These are phyloP conservation scores for Hanseniaspora nectarophila DNA, from an alignment of 805 yeast species.

Conservation along the genomic window DNA sequence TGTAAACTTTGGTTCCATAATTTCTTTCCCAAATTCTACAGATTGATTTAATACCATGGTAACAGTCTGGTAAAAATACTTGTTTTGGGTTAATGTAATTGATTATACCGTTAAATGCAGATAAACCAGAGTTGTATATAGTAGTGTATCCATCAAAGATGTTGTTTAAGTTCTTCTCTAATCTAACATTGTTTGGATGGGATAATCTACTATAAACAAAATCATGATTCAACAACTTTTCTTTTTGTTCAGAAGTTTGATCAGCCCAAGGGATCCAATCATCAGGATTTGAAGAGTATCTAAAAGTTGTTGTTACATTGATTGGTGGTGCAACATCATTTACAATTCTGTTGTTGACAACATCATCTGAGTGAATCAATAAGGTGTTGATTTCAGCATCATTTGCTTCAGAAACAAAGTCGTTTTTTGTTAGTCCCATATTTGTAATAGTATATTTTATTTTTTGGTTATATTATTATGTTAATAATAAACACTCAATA, in stretches of 20 bases:
- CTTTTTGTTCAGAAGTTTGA: slow-evolving; percentile 14
- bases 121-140: slow-evolving; percentile 63
- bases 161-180: slow-evolving; percentile 51
- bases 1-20: slow-evolving; percentile 41
- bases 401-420: slow-evolving; percentile 29
- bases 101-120: slow-evolving; percentile 69
- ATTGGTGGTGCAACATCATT: slow-evolving; percentile 68
- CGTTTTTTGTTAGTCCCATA: slow-evolving; percentile 6
- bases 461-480: background rate
- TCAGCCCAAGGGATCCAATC: slow-evolving; percentile 40
- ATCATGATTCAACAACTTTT: slow-evolving; percentile 19
- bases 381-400: slow-evolving; percentile 30
- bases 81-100: slow-evolving; percentile 60
- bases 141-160: slow-evolving; percentile 56
- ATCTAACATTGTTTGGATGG: slow-evolving; percentile 60
- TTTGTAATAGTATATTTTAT: background rate
- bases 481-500: no score
- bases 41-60: slow-evolving; percentile 74
- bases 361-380: slow-evolving; percentile 63
- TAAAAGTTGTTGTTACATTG: slow-evolving; percentile 67
- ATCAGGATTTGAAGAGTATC: slow-evolving; percentile 40
- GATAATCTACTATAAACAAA: slow-evolving; percentile 56
- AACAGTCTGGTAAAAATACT: slow-evolving; percentile 65
- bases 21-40: slow-evolving; percentile 51
- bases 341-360: slow-evolving; percentile 34